These are phyloP conservation scores for Penicillium antarcticum DNA, from an alignment of 495 filamentous ascomycete species.

Conservation along the genomic window DNA sequence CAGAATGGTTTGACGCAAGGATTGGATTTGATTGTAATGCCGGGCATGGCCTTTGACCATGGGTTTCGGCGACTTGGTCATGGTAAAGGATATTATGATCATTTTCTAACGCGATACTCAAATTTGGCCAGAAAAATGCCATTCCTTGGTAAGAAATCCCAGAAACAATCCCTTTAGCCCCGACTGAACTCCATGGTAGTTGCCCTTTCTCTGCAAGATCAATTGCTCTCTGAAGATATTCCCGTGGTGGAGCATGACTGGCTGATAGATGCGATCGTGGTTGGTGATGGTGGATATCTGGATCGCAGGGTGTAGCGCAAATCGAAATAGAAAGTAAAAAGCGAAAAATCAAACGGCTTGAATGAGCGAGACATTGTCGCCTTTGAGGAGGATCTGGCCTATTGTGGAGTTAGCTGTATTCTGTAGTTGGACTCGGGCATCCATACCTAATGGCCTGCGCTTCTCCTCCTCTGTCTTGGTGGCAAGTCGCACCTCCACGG, in stretches of 20 bases:
- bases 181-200: constrained; percentile 48
- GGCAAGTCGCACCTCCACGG: constrained; percentile 82
- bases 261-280: constrained; percentile 61
- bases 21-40: constrained; percentile 86
- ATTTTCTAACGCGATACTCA: constrained; percentile 74
- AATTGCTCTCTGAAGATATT: constrained; percentile 67
- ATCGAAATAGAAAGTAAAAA: constrained; percentile 19
- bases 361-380: constrained; percentile 95
- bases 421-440: background rate
- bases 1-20: constrained; percentile 67
- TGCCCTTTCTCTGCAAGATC: constrained; percentile 84
- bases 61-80: constrained; percentile 79
- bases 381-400: constrained; percentile 97
- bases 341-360: constrained; percentile 56
- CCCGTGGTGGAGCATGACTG: constrained; percentile 67
- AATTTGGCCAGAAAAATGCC: constrained; percentile 54
- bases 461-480: constrained; percentile 80
- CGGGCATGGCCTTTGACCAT: constrained; percentile 87
- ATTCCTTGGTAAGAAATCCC: constrained; percentile 53
- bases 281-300: constrained; percentile 52
- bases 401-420: constrained; percentile 21
- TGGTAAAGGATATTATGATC: constrained; percentile 96
- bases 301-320: constrained; percentile 28
- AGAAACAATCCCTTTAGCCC: constrained; percentile 7
- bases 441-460: constrained; percentile 74